Conservation (phyloP, 176 grass and related monocot genomes). For the Oryza australiensis region DNA sequence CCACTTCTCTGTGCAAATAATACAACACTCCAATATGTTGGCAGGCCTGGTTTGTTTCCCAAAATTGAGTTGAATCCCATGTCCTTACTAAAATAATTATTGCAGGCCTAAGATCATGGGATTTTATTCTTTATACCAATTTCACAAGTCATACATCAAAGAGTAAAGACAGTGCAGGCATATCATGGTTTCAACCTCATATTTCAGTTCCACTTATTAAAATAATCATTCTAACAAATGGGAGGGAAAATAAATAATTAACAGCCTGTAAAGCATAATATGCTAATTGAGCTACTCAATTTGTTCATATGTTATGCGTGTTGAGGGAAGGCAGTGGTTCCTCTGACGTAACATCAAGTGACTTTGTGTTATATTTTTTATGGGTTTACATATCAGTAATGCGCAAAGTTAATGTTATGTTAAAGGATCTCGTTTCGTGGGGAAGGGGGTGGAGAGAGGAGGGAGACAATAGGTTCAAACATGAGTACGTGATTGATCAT, state of each 20-base stretch:
- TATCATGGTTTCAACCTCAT: not conserved
- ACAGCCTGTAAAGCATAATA: not conserved
- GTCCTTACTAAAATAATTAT: no score
- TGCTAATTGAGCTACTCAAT: constrained; percentile 26
- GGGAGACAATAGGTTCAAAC: not conserved
- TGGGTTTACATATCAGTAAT: no score
- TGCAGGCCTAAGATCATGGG: constrained; percentile 5
- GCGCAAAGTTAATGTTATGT: no score
- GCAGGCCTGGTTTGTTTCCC: not conserved
- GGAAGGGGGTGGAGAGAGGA: no score
- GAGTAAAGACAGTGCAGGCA: not conserved
- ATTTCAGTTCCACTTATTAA: not conserved
- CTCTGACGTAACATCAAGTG: no score
- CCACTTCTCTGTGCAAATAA: no score
- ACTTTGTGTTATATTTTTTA: no score
- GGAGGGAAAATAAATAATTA: not conserved
- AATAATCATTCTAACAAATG: constrained; percentile 1
- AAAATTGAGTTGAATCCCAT: no score
- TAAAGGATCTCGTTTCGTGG: no score
- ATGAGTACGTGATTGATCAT: constrained; percentile 29
- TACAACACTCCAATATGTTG: not conserved
- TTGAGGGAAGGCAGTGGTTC: no score
- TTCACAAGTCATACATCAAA: constrained; percentile 8
- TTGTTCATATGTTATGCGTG: constrained; percentile 8
- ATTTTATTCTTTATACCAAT: constrained; percentile 29